Evolutionary conservation across 2,329 filamentous ascomycete species (phyloP).

Genomic region (Sporothrix pseudoabietina): DNA sequence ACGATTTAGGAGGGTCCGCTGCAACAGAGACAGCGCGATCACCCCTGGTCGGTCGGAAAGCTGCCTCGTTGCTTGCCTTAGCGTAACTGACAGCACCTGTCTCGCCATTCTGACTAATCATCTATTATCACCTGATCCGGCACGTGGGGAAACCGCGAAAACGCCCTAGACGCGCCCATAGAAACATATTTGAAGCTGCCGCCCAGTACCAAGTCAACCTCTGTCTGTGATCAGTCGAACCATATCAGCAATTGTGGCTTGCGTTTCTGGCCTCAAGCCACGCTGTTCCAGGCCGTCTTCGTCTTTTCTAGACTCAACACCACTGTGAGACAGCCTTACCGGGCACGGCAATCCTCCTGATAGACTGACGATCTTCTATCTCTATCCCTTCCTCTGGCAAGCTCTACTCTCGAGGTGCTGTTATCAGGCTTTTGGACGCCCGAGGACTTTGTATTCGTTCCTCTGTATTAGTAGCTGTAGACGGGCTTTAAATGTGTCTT

Average conservation of each 20-base stretch:
- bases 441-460: background rate
- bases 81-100: background rate
- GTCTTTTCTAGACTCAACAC: background rate
- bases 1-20: conserved; percentile 23
- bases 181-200: background rate
- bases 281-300: background rate
- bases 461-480: background rate
- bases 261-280: background rate
- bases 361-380: background rate
- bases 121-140: background rate
- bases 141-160: background rate
- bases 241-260: background rate
- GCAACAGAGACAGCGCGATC: background rate
- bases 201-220: too few species aligned
- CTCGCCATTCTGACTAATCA: background rate
- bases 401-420: background rate
- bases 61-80: conserved; percentile 2
- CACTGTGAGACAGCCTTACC: background rate
- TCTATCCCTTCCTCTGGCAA: background rate
- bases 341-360: background rate
- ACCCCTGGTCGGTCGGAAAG: background rate
- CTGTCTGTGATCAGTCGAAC: background rate
- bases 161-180: background rate
- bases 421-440: background rate
- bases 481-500: background rate